Base-by-base conservation (phyloP, 257 asterid species). In the Ehretia macrophylla region DNA sequence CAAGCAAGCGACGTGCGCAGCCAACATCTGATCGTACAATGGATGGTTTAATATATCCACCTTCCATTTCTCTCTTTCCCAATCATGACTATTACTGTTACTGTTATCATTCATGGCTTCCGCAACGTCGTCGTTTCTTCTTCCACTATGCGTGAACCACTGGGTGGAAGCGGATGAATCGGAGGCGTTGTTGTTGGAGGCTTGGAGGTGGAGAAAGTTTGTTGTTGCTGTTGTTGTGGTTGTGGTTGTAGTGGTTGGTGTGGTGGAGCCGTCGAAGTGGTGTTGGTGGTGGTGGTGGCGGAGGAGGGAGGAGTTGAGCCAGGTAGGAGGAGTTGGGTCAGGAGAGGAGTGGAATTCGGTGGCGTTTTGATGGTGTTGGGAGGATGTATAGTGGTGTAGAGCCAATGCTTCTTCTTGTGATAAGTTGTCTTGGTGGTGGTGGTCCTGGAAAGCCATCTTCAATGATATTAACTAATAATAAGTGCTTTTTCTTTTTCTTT, bases 1-100 rank as follows among this genome's bases (percentile, higher is more conserved):
- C 67, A 91, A 81, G 80, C 98, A 91, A 21, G 95, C 72, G 9
- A 91, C 95, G 66, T 91, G 98, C n/a, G 96, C 96, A 68, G 96
- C 83, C 64, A 91, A 66, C 14, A 91, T 70, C 81, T 91, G 94
- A 17, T 91, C 98, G 44, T 91, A 91, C 53, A 88, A 46, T 0
- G 99, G 97, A 67, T 92, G 99, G 69, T 58, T 72, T 23, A 92
- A 66, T 16, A 92, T 79, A 68, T 92, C 97, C 23, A 91, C 95
- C 71, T 92, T 92, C 70, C 88, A 84, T 83, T 65, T 92, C 37
- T 81, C 97, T 35, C 85, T 79, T 79, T 82, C 95, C 98, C 98
- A 92, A 68, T 72, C 85, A 55, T 69, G 62, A 14, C 38, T 10
- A 19, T 17, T 53, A 21, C 23, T 37, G 11, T 10, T 21, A 58